Evolutionary conservation across 2,329 filamentous ascomycete species (phyloP), one percentile per base, ranked within the genome.

Genomic region (Aspergillus amoenus): DNA sequence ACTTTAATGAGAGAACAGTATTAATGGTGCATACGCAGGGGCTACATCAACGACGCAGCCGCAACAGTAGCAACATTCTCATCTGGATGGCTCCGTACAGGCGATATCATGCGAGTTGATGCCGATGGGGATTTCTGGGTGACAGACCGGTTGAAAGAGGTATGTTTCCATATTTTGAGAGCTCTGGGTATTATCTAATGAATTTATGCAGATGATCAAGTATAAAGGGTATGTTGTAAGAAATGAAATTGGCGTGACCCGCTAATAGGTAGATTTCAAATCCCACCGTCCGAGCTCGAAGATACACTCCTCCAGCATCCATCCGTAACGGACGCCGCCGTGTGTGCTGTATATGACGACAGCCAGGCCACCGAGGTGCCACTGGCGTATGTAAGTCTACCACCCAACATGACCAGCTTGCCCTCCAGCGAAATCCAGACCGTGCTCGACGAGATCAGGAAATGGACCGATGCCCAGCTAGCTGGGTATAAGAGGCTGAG

Each of bases 401-500:
- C 46, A 6, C 55, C 52, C 1, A 43, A 21, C 11, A 61, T 40
- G 9, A 56, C 30, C 12, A 30, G 15, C 2, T 13, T 61, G 13
- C 9, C 54, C 8, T 40, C 30, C 5, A 12, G 39, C 12, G 51
- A 59, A n/a, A 59, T 30, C 9, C 27, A 57, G 18, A 42, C 55
- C 11, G 45, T 57, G 6, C 56, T 63, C 13, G 54, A 61, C 22
- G 53, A 46, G 24, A 43, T 56, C 5, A 17, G 51, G 45, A 54
- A 51, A n/a, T 54, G 52, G 52, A 12, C 56, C 12, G 59, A 64
- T 44, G 41, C 24, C 11, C 59, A 63, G 30, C 22, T 66, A n/a
- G 62, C 64, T 18, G 64, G 64, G 5, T 66, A 66, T 22, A 66
- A 66, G 32, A 64, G 60, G 21, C 47, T 66, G 22, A 57, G 64